Percentiles rank a stretch among this genome's conserved stretches.
Conservation (phyloP, 257 asterid species). For the Rhazya stricta region DNA sequence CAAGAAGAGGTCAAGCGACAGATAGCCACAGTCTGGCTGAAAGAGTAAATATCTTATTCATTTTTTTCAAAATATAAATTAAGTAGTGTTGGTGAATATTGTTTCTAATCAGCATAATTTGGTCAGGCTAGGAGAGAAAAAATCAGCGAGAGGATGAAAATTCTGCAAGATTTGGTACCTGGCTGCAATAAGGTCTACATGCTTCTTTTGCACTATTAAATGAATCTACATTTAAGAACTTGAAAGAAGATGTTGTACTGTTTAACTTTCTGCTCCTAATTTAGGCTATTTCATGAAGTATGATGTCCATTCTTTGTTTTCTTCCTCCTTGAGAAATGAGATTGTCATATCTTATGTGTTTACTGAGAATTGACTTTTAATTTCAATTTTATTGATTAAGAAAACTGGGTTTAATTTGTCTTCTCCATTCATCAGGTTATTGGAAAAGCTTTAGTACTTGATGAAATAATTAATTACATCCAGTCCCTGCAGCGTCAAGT, state of each 20-base stretch:
- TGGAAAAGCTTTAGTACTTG: conserved; percentile 91
- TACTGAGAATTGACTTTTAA: conserved; percentile 2
- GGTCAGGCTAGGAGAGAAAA: conserved; percentile 86
- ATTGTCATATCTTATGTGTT: background rate
- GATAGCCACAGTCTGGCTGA: conserved; percentile 97
- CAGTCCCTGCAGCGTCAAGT: conserved; percentile 91
- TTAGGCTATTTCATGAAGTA: background rate
- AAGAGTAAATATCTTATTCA: conserved; percentile 42
- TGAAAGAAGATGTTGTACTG: background rate
- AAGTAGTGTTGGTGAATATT: background rate
- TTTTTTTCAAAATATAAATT: conserved; percentile 5
- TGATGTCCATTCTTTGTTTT: background rate
- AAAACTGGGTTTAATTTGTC: background rate
- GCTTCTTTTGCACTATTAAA: background rate
- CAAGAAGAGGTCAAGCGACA: conserved; percentile 95
- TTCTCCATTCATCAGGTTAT: conserved; percentile 43
- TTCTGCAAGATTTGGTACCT: conserved; percentile 89
- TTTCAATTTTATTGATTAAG: conserved; percentile 12
- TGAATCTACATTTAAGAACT: background rate
- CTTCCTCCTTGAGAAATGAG: background rate
- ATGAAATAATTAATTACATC: conserved; percentile 82
- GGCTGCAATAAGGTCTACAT: conserved; percentile 80
- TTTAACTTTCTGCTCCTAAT: background rate
- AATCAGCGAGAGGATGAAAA: conserved; percentile 95
- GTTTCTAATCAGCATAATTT: conserved; percentile 19